Conservation (phyloP, 805 yeast genomes). For the Middelhovenomyces tepae region DNA sequence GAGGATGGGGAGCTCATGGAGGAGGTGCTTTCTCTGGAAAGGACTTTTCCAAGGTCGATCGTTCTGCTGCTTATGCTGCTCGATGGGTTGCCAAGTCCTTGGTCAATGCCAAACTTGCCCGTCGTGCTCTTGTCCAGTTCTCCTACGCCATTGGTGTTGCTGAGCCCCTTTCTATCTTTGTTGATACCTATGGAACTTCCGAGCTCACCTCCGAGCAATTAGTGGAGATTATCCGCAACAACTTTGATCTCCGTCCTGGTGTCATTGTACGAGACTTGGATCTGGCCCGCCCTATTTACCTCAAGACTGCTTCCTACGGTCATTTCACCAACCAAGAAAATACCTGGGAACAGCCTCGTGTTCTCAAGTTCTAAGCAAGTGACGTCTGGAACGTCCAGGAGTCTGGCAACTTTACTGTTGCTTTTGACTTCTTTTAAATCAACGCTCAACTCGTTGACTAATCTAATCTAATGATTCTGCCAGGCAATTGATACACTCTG, state of each 20-base stretch:
- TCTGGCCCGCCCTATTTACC: constrained; percentile 97
- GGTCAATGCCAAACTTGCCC: constrained; percentile 88
- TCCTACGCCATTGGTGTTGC: constrained; percentile 99
- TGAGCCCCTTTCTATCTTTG: constrained; percentile 95
- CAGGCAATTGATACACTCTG: no score
- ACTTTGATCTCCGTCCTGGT: constrained; percentile 99
- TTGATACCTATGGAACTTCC: constrained; percentile 97
- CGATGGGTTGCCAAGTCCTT: constrained; percentile 99
- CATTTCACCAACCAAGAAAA: constrained; percentile 98
- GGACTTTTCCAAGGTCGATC: constrained; percentile 99
- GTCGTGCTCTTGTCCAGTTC: constrained; percentile 96
- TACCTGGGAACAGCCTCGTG: constrained; percentile 95
- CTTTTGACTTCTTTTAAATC: no score
- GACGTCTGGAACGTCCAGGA: no score
- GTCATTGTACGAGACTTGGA: constrained; percentile 92
- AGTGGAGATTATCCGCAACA: constrained; percentile 82
- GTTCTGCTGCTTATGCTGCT: constrained; percentile 99
- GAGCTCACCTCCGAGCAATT: constrained; percentile 81
- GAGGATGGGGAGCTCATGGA: constrained; percentile 99
- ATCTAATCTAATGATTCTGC: no score
- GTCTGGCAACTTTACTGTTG: no score
- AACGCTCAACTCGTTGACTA: no score
- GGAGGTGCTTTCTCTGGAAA: constrained; percentile 99
- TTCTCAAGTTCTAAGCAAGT: constrained; percentile 33
- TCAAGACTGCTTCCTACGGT: constrained; percentile 98